phyloP scores from a whole-genome alignment of 805 yeast genomes.

The Alloascoidea hylecoeti region DNA sequence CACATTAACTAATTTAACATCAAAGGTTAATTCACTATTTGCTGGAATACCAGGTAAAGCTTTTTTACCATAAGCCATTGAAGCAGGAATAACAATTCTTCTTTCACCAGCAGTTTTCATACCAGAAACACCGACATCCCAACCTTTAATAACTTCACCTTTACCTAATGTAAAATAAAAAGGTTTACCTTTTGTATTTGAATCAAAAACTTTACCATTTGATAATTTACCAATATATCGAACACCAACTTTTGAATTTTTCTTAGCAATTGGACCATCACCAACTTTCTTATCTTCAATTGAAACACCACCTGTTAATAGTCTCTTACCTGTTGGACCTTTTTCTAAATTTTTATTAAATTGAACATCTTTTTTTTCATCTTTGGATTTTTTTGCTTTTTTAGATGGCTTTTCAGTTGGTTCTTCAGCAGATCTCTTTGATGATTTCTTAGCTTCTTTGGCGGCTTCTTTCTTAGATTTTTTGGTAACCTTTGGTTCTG shows the following conservation, averaged over 20 bases:
- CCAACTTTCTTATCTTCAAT: slow-evolving; percentile 89
- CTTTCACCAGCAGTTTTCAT: slow-evolving; percentile 99
- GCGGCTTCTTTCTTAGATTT: slow-evolving; percentile 9
- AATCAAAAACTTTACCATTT: slow-evolving; percentile 94
- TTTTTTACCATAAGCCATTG: slow-evolving; percentile 93
- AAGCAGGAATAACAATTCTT: slow-evolving; percentile 89
- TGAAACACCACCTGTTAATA: slow-evolving; percentile 84
- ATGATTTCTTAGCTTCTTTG: slow-evolving; percentile 2
- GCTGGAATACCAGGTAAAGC: slow-evolving; percentile 96
- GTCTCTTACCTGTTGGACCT: slow-evolving; percentile 23
- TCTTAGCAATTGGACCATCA: slow-evolving; percentile 76
- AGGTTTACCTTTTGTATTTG: slow-evolving; percentile 95
- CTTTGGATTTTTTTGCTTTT: slow-evolving; percentile 20
- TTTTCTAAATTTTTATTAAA: slow-evolving; percentile 15
- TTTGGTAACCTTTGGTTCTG: slow-evolving; percentile 4
- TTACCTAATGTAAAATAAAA: slow-evolving; percentile 82
- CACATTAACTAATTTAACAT: slow-evolving; percentile 82
- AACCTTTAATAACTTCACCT: slow-evolving; percentile 98
- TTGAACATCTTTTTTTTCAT: slow-evolving; percentile 14
- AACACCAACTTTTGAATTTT: slow-evolving; percentile 85
- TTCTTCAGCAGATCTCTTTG: slow-evolving; percentile 6
- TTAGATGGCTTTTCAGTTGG: slow-evolving; percentile 13
- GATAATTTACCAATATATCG: slow-evolving; percentile 96
- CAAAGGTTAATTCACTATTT: slow-evolving; percentile 92
- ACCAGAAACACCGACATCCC: slow-evolving; percentile 98